Conservation (phyloP, 2,329 filamentous ascomycete genomes). For the Fusarium algeriense region DNA sequence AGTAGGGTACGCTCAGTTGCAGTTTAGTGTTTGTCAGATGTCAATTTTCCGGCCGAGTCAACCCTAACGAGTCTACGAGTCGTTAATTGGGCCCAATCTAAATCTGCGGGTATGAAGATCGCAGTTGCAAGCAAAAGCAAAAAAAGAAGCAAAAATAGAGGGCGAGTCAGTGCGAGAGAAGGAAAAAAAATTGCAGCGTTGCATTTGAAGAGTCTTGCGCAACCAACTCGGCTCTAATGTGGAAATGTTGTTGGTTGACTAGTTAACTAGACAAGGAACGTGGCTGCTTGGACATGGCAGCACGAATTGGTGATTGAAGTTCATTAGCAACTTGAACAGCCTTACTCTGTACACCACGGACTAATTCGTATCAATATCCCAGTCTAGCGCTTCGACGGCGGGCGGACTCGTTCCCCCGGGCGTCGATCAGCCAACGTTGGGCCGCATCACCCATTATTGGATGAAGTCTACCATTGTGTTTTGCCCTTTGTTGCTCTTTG, state of each 20-base stretch:
- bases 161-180: neutral
- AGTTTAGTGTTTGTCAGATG: neutral
- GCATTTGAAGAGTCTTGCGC: neutral
- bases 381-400: neutral
- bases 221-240: neutral
- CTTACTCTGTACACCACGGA: neutral
- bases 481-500: neutral
- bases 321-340: neutral
- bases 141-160: neutral
- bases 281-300: neutral
- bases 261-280: neutral
- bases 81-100: neutral
- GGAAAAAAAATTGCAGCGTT: neutral
- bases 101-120: neutral
- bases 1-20: neutral
- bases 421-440: neutral
- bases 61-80: neutral
- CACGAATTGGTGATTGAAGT: neutral
- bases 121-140: neutral
- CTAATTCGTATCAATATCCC: neutral
- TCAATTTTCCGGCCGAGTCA: neutral
- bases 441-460: neutral
- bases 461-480: neutral
- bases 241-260: no score
- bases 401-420: neutral